phyloP scores from a whole-genome alignment of 352 stramenopile species.

The Elongisporangium prolatum region DNA sequence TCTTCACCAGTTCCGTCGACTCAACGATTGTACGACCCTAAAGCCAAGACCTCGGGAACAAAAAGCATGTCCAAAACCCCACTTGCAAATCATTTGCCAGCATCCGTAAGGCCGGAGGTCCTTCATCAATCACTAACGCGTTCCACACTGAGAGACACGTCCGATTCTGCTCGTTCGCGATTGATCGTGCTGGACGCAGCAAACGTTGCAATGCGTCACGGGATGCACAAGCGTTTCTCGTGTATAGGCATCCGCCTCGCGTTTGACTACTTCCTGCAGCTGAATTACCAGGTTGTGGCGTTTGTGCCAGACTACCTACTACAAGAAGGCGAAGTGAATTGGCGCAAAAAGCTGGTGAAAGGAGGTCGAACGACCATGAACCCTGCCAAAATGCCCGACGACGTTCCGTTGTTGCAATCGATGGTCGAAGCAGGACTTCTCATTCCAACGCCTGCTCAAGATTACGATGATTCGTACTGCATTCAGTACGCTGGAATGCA shows the following conservation, averaged over 20 bases:
- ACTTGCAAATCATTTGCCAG: neutral
- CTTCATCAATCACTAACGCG: neutral
- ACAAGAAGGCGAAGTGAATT: constrained; percentile 39
- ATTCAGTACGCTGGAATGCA: constrained; percentile 83
- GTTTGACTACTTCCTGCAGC: constrained; percentile 60
- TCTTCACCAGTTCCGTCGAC: neutral
- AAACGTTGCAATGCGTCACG: constrained; percentile 83
- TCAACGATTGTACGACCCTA: neutral
- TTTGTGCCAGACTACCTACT: constrained; percentile 86
- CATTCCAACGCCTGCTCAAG: constrained; percentile 75
- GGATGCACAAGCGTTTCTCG: constrained; percentile 70
- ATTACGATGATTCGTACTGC: constrained; percentile 90
- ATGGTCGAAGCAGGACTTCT: constrained; percentile 72
- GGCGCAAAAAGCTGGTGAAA: constrained; percentile 16
- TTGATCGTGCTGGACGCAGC: constrained; percentile 64
- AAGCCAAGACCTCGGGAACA: neutral
- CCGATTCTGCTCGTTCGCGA: constrained; percentile 3
- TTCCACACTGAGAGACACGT: neutral
- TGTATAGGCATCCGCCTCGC: constrained; percentile 67
- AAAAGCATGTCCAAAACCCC: no score
- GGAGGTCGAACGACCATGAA: constrained; percentile 17
- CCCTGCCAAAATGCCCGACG: constrained; percentile 61
- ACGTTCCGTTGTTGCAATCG: constrained; percentile 57
- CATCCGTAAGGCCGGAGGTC: neutral
- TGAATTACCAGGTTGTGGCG: constrained; percentile 72